These are phyloP conservation scores for Raphanus sativus DNA, from an alignment of 345 rosid species.

Conservation along the genomic window DNA sequence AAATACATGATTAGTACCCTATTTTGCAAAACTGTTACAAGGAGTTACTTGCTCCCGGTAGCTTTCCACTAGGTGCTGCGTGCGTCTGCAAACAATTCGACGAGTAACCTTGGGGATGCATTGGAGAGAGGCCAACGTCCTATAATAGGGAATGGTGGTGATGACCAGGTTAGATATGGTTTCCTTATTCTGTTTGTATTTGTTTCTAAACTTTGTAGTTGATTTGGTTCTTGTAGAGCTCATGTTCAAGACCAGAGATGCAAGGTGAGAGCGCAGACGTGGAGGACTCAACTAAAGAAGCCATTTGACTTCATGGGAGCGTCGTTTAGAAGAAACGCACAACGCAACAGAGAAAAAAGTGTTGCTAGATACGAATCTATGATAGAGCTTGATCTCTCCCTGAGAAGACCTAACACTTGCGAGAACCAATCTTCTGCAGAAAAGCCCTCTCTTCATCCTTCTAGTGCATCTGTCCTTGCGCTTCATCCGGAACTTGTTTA, in stretches of 20 bases:
- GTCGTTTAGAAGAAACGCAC: conserved; percentile 36
- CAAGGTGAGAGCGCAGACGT: conserved; percentile 54
- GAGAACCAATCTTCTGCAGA: conserved; percentile 54
- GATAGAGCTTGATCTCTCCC: conserved; percentile 69
- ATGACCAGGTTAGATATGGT: conserved; percentile 63
- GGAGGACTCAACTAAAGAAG: conserved; percentile 54
- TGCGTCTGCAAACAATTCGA: conserved; percentile 65
- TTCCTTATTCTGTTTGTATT: background rate
- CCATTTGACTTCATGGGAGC: conserved; percentile 79
- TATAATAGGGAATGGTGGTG: conserved; percentile 57
- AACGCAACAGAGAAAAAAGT: conserved; percentile 26
- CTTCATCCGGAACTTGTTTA: too few species aligned
- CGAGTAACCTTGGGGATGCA: conserved; percentile 54
- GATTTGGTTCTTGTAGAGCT: conserved; percentile 63
- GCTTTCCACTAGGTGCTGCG: too few species aligned
- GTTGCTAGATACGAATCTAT: conserved; percentile 44
- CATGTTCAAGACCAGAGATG: conserved; percentile 71
- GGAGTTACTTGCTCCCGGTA: too few species aligned
- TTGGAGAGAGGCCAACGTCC: conserved; percentile 47
- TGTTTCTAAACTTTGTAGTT: conserved; percentile 1
- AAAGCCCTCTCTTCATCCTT: conserved; percentile 57
- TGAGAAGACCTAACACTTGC: conserved; percentile 54
- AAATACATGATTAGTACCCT: too few species aligned
- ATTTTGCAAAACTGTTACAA: too few species aligned
- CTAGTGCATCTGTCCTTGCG: conserved; percentile 68